A percentile compares a stretch with the other conserved stretches of the same genome.
phyloP scores from a whole-genome alignment of 306 rosid genomes.

The Comarum palustre region DNA sequence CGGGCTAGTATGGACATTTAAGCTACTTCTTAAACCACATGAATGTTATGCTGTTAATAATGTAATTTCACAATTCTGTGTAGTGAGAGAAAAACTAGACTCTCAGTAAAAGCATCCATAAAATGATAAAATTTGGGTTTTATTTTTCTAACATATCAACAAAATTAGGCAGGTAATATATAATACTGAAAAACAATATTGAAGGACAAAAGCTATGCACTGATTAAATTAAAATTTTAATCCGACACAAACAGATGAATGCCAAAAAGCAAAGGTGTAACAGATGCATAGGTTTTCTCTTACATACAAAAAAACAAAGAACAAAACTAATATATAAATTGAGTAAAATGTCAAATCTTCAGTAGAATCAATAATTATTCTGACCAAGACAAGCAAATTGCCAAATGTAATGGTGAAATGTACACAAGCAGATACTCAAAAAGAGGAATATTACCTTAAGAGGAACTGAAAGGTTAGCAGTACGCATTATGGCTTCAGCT shows the following conservation, averaged over 20 bases:
- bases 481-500: slow-evolving; percentile 96
- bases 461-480: slow-evolving; percentile 95
- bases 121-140: slow-evolving; percentile 1
- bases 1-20: too few relatives aligned
- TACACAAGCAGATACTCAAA: background rate
- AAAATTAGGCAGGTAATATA: background rate
- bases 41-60: background rate
- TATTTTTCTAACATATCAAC: background rate
- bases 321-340: background rate
- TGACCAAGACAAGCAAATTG: background rate
- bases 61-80: background rate
- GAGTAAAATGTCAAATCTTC: background rate
- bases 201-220: background rate
- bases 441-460: slow-evolving; percentile 61
- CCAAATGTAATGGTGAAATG: background rate
- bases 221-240: background rate
- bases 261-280: background rate
- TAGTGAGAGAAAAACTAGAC: background rate
- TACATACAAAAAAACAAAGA: background rate
- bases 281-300: background rate
- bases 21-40: background rate
- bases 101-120: background rate
- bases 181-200: background rate
- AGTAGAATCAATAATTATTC: background rate
- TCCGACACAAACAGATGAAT: background rate